These are phyloP conservation scores for Lantana camara DNA, from an alignment of 257 asterid genomes.

Conservation along the genomic window DNA sequence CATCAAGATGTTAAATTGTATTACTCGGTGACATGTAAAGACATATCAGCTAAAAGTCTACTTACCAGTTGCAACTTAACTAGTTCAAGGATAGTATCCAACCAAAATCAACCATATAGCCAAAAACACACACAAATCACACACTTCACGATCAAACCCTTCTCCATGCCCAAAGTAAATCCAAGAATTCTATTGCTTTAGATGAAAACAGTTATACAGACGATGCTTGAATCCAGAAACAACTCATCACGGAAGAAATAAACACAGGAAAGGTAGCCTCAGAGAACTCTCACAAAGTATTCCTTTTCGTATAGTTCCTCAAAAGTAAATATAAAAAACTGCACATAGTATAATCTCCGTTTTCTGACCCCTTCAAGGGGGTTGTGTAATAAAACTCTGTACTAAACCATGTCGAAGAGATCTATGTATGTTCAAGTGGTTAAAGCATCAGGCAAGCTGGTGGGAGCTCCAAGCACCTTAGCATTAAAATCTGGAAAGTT, in stretches of 20 bases:
- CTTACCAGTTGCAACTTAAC: no score
- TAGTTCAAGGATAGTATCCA: no score
- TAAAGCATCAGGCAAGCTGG: constrained; percentile 75
- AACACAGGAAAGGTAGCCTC: constrained; percentile 14
- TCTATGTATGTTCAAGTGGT: constrained; percentile 52
- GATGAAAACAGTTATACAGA: constrained; percentile 22
- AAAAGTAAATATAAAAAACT: background rate
- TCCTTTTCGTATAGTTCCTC: background rate
- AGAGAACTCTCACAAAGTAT: background rate
- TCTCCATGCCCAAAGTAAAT: no score
- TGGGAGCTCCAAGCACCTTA: constrained; percentile 64
- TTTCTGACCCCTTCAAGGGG: background rate
- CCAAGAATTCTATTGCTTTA: constrained; percentile 3
- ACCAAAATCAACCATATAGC: no score
- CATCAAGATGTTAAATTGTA: no score
- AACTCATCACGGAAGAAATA: constrained; percentile 8
- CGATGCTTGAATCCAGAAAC: background rate
- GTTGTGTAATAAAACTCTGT: background rate
- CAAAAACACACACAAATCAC: no score
- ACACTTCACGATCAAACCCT: no score
- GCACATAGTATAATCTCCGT: constrained; percentile 2
- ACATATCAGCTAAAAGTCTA: no score
- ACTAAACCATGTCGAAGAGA: constrained; percentile 11
- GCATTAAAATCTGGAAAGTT: constrained; percentile 79
- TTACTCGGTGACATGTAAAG: no score